Evolutionary conservation across 2,329 filamentous ascomycete species (phyloP).

Genomic region (Diaporthe aspalathi): DNA sequence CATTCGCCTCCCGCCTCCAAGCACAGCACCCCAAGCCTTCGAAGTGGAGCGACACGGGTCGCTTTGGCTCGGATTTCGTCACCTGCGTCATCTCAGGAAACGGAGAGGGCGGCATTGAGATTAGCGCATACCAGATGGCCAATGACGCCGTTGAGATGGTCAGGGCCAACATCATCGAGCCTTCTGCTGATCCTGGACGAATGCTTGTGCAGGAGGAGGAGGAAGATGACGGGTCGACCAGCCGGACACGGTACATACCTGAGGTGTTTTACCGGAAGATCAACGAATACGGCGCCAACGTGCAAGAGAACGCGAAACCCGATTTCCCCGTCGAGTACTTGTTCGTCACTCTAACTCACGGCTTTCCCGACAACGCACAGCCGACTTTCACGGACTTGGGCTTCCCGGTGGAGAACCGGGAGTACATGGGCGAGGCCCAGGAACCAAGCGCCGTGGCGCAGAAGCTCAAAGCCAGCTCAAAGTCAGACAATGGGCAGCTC

Average conservation of each 20-base stretch:
- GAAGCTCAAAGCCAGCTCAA: slow-evolving; percentile 72
- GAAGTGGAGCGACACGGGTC: slow-evolving; percentile 96
- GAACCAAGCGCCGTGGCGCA: slow-evolving; percentile 77
- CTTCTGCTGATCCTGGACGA: slow-evolving; percentile 89
- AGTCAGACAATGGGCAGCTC: slow-evolving; percentile 70
- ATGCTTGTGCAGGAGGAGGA: slow-evolving; percentile 97
- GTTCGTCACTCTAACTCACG: slow-evolving; percentile 94
- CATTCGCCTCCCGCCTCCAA: slow-evolving; percentile 88
- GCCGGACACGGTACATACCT: slow-evolving; percentile 87
- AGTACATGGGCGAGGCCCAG: slow-evolving; percentile 86
- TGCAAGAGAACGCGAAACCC: slow-evolving; percentile 97
- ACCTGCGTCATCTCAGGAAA: slow-evolving; percentile 97
- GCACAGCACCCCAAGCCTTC: slow-evolving; percentile 88
- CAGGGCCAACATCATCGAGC: slow-evolving; percentile 91
- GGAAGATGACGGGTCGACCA: slow-evolving; percentile 78
- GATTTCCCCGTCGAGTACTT: slow-evolving; percentile 97
- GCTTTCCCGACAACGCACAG: slow-evolving; percentile 85
- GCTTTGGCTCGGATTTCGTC: slow-evolving; percentile 96
- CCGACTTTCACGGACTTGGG: slow-evolving; percentile 79
- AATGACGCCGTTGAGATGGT: slow-evolving; percentile 98
- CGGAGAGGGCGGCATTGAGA: slow-evolving; percentile 85
- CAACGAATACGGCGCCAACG: slow-evolving; percentile 96
- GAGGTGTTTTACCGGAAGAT: slow-evolving; percentile 96
- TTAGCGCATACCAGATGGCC: slow-evolving; percentile 93
- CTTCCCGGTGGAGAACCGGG: slow-evolving; percentile 93